These are phyloP conservation scores for Coemansia sp. DNA, from an alignment of 192 early-diverging fungal species.

Conservation along the genomic window DNA sequence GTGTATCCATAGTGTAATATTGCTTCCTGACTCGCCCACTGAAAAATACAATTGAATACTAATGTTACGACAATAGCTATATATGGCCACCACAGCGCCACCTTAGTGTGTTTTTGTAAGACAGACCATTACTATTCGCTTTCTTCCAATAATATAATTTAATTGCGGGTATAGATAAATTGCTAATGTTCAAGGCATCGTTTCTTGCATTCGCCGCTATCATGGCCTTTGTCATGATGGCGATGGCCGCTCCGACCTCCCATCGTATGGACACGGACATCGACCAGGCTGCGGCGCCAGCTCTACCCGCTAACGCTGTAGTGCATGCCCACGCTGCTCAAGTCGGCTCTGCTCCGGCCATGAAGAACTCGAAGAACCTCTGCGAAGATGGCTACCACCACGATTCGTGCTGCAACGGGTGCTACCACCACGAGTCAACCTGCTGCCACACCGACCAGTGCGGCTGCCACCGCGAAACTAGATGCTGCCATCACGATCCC, in stretches of 20 bases:
- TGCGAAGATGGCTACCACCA: slow-evolving; percentile 30
- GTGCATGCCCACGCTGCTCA: background rate
- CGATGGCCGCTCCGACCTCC: slow-evolving; percentile 30
- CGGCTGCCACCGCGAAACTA: slow-evolving; percentile 49
- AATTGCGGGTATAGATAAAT: background rate
- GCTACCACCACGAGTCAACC: slow-evolving; percentile 15
- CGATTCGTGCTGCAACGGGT: background rate
- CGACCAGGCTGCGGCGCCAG: background rate
- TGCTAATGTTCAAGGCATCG: slow-evolving; percentile 31
- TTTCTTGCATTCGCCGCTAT: slow-evolving; percentile 40
- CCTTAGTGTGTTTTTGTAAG: no score
- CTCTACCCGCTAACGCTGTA: background rate
- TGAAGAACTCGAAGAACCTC: slow-evolving; percentile 19
- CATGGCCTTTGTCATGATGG: slow-evolving; percentile 46
- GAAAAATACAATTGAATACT: background rate
- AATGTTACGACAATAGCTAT: background rate
- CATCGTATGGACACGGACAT: slow-evolving; percentile 8
- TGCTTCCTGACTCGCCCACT: background rate
- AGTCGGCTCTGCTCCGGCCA: slow-evolving; percentile 4
- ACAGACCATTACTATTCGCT: background rate
- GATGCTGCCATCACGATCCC: slow-evolving; percentile 26
- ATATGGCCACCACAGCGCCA: background rate
- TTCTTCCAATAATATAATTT: slow-evolving; percentile 5
- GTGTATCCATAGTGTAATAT: background rate
- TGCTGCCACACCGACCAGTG: slow-evolving; percentile 46